These are phyloP conservation scores for Spergularia marina DNA, from an alignment of 148 eudicot species.

Conservation along the genomic window DNA sequence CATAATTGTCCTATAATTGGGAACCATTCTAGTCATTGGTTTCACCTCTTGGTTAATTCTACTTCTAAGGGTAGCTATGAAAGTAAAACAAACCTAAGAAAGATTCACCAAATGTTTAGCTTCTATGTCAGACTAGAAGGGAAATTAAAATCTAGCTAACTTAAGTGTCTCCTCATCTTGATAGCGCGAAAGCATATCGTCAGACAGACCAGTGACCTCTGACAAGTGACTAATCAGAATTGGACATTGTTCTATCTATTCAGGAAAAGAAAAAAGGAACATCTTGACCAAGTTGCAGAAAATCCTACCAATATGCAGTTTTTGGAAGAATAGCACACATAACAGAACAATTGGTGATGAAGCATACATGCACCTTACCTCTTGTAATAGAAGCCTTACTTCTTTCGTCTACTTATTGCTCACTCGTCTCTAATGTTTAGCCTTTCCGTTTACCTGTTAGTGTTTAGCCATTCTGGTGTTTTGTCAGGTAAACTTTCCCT, in stretches of 20 bases:
- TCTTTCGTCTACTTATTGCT: no score
- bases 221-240: background rate
- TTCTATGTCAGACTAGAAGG: background rate
- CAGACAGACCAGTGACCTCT: no score
- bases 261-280: background rate
- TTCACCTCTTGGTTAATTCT: background rate
- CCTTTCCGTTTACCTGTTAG: background rate
- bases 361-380: background rate
- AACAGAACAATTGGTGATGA: background rate
- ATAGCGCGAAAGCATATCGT: background rate
- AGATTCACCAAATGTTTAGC: background rate
- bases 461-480: constrained; percentile 1
- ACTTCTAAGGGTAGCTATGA: background rate
- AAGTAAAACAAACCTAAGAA: background rate
- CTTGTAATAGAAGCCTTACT: no score
- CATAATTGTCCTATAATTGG: constrained; percentile 22
- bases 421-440: background rate
- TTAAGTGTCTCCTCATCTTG: background rate
- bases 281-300: background rate
- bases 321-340: background rate
- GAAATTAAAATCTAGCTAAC: background rate
- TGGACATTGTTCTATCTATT: background rate
- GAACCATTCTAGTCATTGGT: constrained; percentile 4
- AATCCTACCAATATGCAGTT: background rate
- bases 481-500: background rate